phyloP scores from a whole-genome alignment of 116 monocot genomes.

The Posidonia oceanica region DNA sequence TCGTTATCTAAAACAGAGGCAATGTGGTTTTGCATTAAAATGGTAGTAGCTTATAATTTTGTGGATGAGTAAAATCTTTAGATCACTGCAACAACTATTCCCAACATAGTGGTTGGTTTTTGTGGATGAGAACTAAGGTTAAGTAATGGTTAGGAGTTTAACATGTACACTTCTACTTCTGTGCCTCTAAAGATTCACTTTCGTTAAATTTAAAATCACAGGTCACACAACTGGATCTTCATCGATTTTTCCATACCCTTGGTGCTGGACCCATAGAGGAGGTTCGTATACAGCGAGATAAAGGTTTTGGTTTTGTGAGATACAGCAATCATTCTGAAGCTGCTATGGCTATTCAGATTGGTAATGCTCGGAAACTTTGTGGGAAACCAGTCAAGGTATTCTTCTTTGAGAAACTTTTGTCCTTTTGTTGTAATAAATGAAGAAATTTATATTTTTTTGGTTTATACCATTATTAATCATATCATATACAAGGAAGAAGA shows the following conservation, averaged over 20 bases:
- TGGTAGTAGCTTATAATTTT: too few species aligned
- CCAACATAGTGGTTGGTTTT: too few species aligned
- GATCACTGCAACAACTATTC: too few species aligned
- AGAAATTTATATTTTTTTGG: too few species aligned
- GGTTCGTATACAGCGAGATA: slow-evolving; percentile 77
- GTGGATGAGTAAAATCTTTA: too few species aligned
- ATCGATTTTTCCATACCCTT: slow-evolving; percentile 64
- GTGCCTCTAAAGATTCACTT: background rate
- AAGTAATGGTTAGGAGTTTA: too few species aligned
- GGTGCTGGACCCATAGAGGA: slow-evolving; percentile 78
- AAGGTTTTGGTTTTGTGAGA: slow-evolving; percentile 93
- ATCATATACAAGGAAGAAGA: too few species aligned
- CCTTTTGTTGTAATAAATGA: background rate
- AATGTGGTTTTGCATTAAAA: too few species aligned
- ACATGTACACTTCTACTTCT: too few species aligned
- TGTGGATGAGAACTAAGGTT: too few species aligned
- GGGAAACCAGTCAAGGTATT: slow-evolving; percentile 84
- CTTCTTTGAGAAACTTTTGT: background rate
- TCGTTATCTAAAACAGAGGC: too few species aligned
- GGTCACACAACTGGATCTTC: slow-evolving; percentile 88
- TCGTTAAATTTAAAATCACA: slow-evolving; percentile 16
- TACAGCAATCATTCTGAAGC: slow-evolving; percentile 88
- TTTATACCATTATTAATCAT: too few species aligned
- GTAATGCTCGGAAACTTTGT: slow-evolving; percentile 50
- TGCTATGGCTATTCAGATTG: slow-evolving; percentile 86